phyloP scores from a whole-genome alignment of 2,329 filamentous ascomycete genomes.

The Fusarium camptoceras region DNA sequence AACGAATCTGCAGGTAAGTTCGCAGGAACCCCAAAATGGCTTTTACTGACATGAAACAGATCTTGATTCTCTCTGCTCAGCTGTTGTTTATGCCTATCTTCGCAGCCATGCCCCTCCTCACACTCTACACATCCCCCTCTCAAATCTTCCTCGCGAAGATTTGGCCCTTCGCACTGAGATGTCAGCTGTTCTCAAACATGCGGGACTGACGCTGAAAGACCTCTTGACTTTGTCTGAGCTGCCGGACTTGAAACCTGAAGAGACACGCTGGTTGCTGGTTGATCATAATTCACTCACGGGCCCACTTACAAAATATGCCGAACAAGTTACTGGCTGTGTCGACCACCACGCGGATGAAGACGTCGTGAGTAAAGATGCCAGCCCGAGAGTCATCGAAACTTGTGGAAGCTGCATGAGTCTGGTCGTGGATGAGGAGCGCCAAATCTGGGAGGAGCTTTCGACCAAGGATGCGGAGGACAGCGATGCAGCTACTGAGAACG shows the following conservation, averaged over 20 bases:
- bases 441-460: slow-evolving; percentile 67
- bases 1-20: slow-evolving; percentile 73
- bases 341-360: slow-evolving; percentile 85
- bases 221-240: slow-evolving; percentile 72
- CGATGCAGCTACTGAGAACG: slow-evolving; percentile 56
- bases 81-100: slow-evolving; percentile 80
- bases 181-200: slow-evolving; percentile 70
- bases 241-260: slow-evolving; percentile 61
- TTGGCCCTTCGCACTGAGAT: slow-evolving; percentile 80
- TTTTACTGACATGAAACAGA: slow-evolving; percentile 59
- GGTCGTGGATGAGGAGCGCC: slow-evolving; percentile 69
- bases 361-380: slow-evolving; percentile 58
- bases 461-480: slow-evolving; percentile 35
- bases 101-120: slow-evolving; percentile 68
- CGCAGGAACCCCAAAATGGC: background rate
- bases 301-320: slow-evolving; percentile 63
- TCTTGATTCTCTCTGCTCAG: slow-evolving; percentile 82
- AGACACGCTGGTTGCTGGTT: slow-evolving; percentile 78
- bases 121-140: slow-evolving; percentile 75
- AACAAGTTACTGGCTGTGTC: slow-evolving; percentile 72
- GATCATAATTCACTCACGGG: slow-evolving; percentile 83
- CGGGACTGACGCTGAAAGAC: slow-evolving; percentile 68
- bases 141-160: slow-evolving; percentile 76
- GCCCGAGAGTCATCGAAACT: slow-evolving; percentile 71
- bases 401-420: slow-evolving; percentile 80